Conservation (phyloP, 768 basidiomycete genomes). For the Trametes punicea region DNA sequence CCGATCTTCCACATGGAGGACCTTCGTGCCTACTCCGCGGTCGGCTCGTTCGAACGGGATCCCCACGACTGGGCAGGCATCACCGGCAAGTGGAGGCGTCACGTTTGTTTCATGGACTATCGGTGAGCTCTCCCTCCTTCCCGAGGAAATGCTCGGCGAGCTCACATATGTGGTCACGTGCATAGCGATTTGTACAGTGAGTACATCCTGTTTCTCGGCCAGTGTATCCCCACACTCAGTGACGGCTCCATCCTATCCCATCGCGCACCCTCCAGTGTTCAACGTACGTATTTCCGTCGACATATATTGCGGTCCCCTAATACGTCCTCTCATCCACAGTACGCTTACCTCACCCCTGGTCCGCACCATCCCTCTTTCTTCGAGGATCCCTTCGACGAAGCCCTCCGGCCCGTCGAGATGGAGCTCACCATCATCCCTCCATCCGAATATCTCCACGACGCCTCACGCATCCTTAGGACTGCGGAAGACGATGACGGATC, state of each 20-base stretch:
- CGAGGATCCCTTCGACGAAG: slow-evolving; percentile 57
- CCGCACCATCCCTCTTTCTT: slow-evolving; percentile 39
- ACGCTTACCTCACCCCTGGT: slow-evolving; percentile 15
- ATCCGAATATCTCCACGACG: slow-evolving; percentile 22
- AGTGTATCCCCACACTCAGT: no score
- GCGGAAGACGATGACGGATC: no score
- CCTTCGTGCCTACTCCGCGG: slow-evolving; percentile 53
- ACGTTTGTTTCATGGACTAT: slow-evolving; percentile 79
- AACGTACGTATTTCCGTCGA: slow-evolving; percentile 26
- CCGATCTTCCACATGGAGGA: slow-evolving; percentile 53
- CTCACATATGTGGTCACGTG: no score
- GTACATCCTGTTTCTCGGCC: no score
- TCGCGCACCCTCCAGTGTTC: slow-evolving; percentile 19
- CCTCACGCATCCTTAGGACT: slow-evolving; percentile 12
- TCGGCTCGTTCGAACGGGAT: slow-evolving; percentile 33
- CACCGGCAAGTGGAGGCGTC: slow-evolving; percentile 70
- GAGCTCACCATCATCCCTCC: slow-evolving; percentile 43
- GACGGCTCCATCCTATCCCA: neutral
- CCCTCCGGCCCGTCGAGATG: slow-evolving; percentile 59
- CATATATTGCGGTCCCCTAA: neutral
- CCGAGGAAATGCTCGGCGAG: no score
- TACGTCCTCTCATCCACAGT: slow-evolving; percentile 2
- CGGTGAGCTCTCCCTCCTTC: slow-evolving; percentile 35
- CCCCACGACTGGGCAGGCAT: slow-evolving; percentile 70
- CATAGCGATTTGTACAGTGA: slow-evolving; percentile 7